Evolutionary conservation across 2,329 filamentous ascomycete species (phyloP), one percentile per base, ranked within the genome.

Genomic region (Calonectria leucothoes): DNA sequence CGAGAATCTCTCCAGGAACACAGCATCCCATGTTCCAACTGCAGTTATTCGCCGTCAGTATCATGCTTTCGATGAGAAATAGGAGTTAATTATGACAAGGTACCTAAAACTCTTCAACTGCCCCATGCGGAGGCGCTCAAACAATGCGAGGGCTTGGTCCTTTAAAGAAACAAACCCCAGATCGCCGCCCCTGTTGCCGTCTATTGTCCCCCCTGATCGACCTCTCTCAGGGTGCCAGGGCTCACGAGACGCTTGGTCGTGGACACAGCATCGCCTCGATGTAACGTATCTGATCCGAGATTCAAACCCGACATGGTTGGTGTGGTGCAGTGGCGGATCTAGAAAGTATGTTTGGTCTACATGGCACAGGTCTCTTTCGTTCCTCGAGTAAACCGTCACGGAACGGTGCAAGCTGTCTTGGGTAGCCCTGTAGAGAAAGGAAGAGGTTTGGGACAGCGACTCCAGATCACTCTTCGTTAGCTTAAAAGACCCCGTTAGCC

Each of bases 21-120:
- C 59, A 64, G 27, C 59, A 64, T 48, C 59, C 59, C 59, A 64
- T 64, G 11, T 64, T 48, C 37, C 59, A 48, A n/a, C 59, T 64
- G 11, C 20, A 33, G 6, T 5, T 11, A 23, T 4, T 64, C n/a
- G n/a, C n/a, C n/a, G 27, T 64, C 20, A 64, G 37, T 14, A 25
- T 14, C 25, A 48, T 37, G 25, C 15, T 31, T 63, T 45, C 25
- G 12, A 15, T 15, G 23, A 6, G 14, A 31, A 15, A 42, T 14
- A 10, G n/a, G 59, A 6, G n/a, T n/a, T n/a, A n/a, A n/a, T n/a
- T 7, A 31, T 25, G 20, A 4, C 6, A 3, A 14, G n/a, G 6
- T 33, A 64, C 59, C 59, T 48, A 27, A 64, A 64, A 7, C 59
- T 64, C 15, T 31, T 33, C 39, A 64, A 33, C 20, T 64, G 59